These are phyloP conservation scores for Lentinula guzmanii DNA, from an alignment of 768 basidiomycete species.

Conservation along the genomic window DNA sequence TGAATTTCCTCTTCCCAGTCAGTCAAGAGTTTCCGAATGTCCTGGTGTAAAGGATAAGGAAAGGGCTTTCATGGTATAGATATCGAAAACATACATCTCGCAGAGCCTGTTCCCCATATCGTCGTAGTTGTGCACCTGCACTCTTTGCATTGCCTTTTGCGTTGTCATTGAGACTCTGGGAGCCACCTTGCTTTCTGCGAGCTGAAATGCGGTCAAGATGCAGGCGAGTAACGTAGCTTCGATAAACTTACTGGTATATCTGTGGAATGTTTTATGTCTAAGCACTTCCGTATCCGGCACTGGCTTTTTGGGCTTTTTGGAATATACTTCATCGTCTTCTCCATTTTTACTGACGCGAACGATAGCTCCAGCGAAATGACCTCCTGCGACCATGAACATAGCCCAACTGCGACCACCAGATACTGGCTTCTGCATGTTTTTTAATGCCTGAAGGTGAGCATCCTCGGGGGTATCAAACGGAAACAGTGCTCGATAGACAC, in stretches of 20 bases:
- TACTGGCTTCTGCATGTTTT: conserved; percentile 51
- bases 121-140: conserved; percentile 87
- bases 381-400: conserved; percentile 94
- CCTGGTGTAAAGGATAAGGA: conserved; percentile 36
- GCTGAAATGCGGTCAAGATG: conserved; percentile 42
- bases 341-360: conserved; percentile 58
- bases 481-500: conserved; percentile 77
- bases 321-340: conserved; percentile 33
- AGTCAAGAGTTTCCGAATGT: conserved; percentile 75
- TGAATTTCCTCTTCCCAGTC: conserved; percentile 89
- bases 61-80: neutral
- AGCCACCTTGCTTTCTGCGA: conserved; percentile 95
- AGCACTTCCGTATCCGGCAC: conserved; percentile 80
- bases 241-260: conserved; percentile 83
- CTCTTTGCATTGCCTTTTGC: conserved; percentile 90
- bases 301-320: conserved; percentile 54
- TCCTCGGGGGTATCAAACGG: conserved; percentile 39
- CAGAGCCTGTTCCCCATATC: conserved; percentile 92
- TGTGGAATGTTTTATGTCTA: conserved; percentile 92
- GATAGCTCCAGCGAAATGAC: conserved; percentile 95
- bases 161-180: conserved; percentile 88
- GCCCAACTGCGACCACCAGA: conserved; percentile 76
- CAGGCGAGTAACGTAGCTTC: neutral
- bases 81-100: conserved; percentile 52
- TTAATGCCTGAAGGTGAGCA: conserved; percentile 55